phyloP scores from a whole-genome alignment of 306 rosid genomes.

The Dryas octopetala region DNA sequence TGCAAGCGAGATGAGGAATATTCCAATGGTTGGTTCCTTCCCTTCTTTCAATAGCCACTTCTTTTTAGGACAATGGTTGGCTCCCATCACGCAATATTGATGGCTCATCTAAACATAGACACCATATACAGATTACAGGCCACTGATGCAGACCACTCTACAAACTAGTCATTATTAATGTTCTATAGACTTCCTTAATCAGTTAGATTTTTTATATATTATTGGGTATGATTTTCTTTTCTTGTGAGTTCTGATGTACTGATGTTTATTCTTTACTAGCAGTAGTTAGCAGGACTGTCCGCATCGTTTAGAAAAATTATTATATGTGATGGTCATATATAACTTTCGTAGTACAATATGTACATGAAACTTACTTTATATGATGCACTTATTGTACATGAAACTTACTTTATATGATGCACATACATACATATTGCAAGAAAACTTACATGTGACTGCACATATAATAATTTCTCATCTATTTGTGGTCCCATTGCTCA shows the following conservation, averaged over 20 bases:
- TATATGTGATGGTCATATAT: too few relatives aligned
- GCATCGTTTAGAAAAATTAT: too few relatives aligned
- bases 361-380: too few relatives aligned
- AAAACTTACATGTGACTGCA: too few relatives aligned
- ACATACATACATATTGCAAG: too few relatives aligned
- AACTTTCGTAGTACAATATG: too few relatives aligned
- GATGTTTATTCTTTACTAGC: background rate
- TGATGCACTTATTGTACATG: too few relatives aligned
- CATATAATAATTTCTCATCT: too few relatives aligned
- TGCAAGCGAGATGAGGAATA: too few relatives aligned
- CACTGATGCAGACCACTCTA: background rate
- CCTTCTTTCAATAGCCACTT: background rate
- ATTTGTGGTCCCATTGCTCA: background rate
- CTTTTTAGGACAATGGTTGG: background rate
- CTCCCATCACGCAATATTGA: background rate
- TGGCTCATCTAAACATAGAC: background rate
- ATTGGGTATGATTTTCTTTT: background rate
- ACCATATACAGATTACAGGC: background rate
- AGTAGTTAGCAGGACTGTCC: background rate
- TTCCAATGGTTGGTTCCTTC: too few relatives aligned
- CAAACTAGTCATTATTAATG: background rate
- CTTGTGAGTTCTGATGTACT: too few relatives aligned
- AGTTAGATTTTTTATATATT: background rate
- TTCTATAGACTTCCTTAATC: background rate
- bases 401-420: too few relatives aligned